Evolutionary conservation across 768 basidiomycete genomes (phyloP).

Genomic region (Agrocybe praecox): DNA sequence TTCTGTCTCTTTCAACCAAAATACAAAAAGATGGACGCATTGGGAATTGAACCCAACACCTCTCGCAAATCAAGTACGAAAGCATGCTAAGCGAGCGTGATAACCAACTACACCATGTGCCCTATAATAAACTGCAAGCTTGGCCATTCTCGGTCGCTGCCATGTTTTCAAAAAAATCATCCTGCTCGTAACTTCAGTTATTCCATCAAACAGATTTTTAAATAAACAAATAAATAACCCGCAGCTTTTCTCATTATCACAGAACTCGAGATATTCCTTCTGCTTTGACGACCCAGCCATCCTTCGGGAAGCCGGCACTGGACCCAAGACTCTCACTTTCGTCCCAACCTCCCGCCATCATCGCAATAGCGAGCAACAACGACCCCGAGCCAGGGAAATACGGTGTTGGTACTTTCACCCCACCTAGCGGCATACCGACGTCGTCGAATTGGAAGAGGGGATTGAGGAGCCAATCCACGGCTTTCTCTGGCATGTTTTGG

Average conservation of each 20-base stretch:
- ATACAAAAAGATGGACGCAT: neutral
- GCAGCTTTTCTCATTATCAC: neutral
- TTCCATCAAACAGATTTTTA: too few relatives aligned
- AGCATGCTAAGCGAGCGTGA: neutral
- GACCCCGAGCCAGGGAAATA: slow-evolving; percentile 62
- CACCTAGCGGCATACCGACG: slow-evolving; percentile 61
- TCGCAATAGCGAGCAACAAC: slow-evolving; percentile 52
- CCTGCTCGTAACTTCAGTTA: too few relatives aligned
- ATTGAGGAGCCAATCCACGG: slow-evolving; percentile 56
- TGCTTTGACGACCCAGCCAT: slow-evolving; percentile 27
- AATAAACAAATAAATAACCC: too few relatives aligned
- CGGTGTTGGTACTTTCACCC: slow-evolving; percentile 54
- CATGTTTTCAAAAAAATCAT: too few relatives aligned
- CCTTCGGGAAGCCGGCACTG: slow-evolving; percentile 31
- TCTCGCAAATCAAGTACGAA: neutral
- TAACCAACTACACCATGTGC: neutral
- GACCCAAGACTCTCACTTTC: slow-evolving; percentile 17
- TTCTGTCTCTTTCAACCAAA: too few relatives aligned
- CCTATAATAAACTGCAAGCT: too few relatives aligned
- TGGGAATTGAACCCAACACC: neutral
- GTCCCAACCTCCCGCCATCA: slow-evolving; percentile 67
- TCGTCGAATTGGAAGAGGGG: slow-evolving; percentile 61
- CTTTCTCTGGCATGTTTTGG: slow-evolving; percentile 48
- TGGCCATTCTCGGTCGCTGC: too few relatives aligned
- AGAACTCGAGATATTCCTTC: slow-evolving; percentile 24